Evolutionary conservation across 441 rosid species (phyloP).

Genomic region (Gossypium lobatum): DNA sequence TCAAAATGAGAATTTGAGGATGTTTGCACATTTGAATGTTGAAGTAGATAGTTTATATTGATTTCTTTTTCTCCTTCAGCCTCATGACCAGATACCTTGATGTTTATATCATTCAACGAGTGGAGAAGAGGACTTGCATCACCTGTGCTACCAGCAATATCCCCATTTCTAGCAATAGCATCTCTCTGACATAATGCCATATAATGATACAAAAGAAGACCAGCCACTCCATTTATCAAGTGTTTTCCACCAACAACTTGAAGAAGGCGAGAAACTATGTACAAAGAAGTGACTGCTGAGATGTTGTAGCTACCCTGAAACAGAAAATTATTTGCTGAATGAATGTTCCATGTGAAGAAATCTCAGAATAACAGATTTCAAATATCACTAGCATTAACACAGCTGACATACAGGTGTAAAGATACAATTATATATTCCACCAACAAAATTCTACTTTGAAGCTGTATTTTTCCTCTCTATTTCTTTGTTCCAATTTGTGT

Average conservation of each 20-base stretch:
- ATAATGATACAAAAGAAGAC: slow-evolving; percentile 37
- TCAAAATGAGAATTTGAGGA: slow-evolving; percentile 21
- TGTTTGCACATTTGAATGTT: slow-evolving; percentile 14
- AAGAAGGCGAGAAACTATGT: slow-evolving; percentile 47
- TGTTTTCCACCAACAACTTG: slow-evolving; percentile 57
- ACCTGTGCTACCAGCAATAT: slow-evolving; percentile 13
- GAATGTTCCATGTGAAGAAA: neutral
- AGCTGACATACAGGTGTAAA: neutral
- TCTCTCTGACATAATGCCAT: slow-evolving; percentile 22
- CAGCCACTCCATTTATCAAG: slow-evolving; percentile 38
- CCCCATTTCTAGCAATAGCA: slow-evolving; percentile 22
- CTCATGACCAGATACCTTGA: slow-evolving; percentile 23
- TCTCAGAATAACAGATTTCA: neutral
- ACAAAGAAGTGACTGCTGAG: slow-evolving; percentile 51
- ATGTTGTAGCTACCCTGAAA: slow-evolving; percentile 42
- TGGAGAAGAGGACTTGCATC: slow-evolving; percentile 24
- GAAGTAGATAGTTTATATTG: slow-evolving; percentile 18
- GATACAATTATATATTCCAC: neutral
- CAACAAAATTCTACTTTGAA: slow-evolving; percentile 2
- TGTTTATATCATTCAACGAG: slow-evolving; percentile 23
- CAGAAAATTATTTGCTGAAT: neutral
- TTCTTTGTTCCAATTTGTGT: neutral
- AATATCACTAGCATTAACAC: neutral
- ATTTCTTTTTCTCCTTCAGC: slow-evolving; percentile 26
- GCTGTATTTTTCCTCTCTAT: neutral